phyloP scores from a whole-genome alignment of 1,284 basidiomycete genomes.

The Ganoderma lucidum region DNA sequence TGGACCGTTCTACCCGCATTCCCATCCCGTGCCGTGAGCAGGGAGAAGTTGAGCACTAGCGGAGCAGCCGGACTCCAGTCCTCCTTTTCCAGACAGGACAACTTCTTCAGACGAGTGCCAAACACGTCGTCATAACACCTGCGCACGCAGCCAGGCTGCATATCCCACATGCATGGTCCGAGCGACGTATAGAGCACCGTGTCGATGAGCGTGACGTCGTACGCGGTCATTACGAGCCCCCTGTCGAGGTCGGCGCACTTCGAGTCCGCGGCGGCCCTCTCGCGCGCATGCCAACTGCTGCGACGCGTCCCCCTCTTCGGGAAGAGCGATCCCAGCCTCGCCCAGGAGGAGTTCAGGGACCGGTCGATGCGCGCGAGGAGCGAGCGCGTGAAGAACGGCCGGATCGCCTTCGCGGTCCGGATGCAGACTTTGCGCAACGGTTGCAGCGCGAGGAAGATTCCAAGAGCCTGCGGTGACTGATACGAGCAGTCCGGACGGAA shows the following conservation, averaged over 20 bases:
- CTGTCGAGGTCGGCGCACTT: conserved; percentile 20
- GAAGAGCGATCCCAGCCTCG: not conserved
- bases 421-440: not conserved
- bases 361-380: conserved; percentile 5
- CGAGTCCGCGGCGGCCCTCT: conserved; percentile 21
- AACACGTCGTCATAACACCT: conserved; percentile 22
- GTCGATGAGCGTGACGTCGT: conserved; percentile 23
- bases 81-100: conserved; percentile 12
- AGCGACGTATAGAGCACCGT: conserved; percentile 21
- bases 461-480: conserved; percentile 40
- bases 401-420: conserved; percentile 15
- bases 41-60: conserved; percentile 21
- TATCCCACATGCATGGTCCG: conserved; percentile 23
- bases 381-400: conserved; percentile 8
- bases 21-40: conserved; percentile 15
- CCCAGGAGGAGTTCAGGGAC: not conserved
- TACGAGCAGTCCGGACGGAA: conserved; percentile 36
- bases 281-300: conserved; percentile 15
- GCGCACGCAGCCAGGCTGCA: conserved; percentile 21
- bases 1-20: conserved; percentile 8
- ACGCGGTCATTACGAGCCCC: conserved; percentile 21
- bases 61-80: conserved; percentile 21
- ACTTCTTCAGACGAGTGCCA: conserved; percentile 7
- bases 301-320: not conserved
- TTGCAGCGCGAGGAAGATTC: conserved; percentile 19